A percentile compares a stretch with the other conserved stretches of the same genome.
These are phyloP conservation scores for Magnusiomyces magnusii DNA, from an alignment of 1,139 yeast genomes.

Conservation along the genomic window DNA sequence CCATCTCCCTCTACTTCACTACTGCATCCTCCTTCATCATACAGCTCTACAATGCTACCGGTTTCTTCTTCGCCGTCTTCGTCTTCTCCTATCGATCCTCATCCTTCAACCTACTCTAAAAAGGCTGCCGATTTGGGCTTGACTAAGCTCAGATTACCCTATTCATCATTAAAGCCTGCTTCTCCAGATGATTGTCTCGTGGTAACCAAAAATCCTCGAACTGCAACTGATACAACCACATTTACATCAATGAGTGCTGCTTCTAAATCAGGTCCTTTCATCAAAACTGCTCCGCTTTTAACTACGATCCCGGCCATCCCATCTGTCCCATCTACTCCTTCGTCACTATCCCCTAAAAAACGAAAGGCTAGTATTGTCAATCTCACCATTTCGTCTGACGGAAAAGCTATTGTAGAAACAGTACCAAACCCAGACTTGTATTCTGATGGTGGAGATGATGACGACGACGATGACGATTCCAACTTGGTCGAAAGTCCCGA, in stretches of 20 bases:
- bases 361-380: conserved; percentile 3
- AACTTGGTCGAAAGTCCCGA: background rate
- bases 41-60: background rate
- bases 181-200: background rate
- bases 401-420: background rate
- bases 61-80: background rate
- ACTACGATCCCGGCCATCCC: background rate
- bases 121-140: background rate
- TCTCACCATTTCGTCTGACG: background rate
- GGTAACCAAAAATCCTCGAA: background rate
- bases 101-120: background rate
- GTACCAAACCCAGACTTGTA: conserved; percentile 1
- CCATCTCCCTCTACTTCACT: background rate
- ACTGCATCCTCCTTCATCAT: background rate
- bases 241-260: background rate
- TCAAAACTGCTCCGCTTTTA: background rate
- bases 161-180: background rate
- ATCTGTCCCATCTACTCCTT: background rate
- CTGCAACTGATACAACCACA: background rate
- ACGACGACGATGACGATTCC: background rate
- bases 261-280: background rate
- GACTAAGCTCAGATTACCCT: background rate
- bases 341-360: conserved; percentile 3
- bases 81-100: background rate
- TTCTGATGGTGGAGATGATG: background rate